Percentiles rank a stretch among this genome's conserved stretches.
Conservation (phyloP, 202 grass and related monocot genomes). For the Dendrocalamus latiflorus region DNA sequence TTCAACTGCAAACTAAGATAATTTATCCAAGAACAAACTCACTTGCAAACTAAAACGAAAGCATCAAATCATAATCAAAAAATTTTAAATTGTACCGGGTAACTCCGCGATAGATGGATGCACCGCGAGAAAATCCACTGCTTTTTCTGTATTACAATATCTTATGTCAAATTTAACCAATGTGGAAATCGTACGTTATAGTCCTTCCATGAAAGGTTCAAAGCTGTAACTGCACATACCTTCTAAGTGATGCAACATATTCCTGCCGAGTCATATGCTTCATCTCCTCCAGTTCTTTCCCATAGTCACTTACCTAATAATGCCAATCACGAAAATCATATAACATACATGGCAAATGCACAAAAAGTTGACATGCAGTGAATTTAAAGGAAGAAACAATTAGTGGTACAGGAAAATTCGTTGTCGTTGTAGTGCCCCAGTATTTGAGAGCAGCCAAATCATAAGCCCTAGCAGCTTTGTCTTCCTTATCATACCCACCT, state of each 20-base stretch:
- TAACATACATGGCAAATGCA: background rate
- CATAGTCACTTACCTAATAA: slow-evolving; percentile 50
- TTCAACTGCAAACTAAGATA: background rate
- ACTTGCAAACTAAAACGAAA: background rate
- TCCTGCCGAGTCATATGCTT: slow-evolving; percentile 75
- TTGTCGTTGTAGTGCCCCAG: slow-evolving; percentile 66
- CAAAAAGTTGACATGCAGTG: background rate
- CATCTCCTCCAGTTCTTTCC: slow-evolving; percentile 74
- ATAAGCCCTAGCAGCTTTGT: slow-evolving; percentile 73
- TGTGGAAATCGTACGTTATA: background rate
- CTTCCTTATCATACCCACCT: slow-evolving; percentile 85
- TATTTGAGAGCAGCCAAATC: slow-evolving; percentile 76
- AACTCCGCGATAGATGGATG: slow-evolving; percentile 64
- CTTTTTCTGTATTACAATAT: slow-evolving; percentile 44
- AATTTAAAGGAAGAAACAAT: background rate
- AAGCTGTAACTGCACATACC: slow-evolving; percentile 12
- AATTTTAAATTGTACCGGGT: slow-evolving; percentile 39
- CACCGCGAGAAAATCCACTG: slow-evolving; percentile 66
- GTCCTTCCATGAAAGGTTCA: background rate
- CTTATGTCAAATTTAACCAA: background rate
- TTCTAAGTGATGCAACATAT: slow-evolving; percentile 74
- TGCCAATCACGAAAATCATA: background rate
- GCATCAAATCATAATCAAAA: background rate
- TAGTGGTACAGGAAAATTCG: slow-evolving; percentile 58
- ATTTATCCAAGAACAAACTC: background rate